Evolutionary conservation across 2,329 filamentous ascomycete species (phyloP), one percentile per base, ranked within the genome.

Genomic region (Monilinia aucupariae): DNA sequence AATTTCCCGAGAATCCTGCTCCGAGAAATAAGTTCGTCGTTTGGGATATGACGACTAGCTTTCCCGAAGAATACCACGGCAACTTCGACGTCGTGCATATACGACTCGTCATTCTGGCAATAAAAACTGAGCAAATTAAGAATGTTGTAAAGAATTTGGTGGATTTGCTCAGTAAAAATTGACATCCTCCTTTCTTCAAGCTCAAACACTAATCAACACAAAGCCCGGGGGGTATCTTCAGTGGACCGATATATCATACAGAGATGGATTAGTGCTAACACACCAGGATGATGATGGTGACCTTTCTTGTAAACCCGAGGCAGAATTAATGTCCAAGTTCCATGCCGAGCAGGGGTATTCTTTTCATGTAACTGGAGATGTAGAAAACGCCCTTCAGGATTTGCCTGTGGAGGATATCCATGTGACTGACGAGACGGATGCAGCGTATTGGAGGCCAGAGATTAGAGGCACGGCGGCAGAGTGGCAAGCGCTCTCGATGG

Each of bases 31-130:
- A 43, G 6, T 43, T 43, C 2, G 52, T 55, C 0, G 4, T 55
- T 9, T 55, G 52, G 52, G 37, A 55, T 30, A 55, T 55, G 37
- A 55, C 52, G 3, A 43, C 25, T 20, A 43, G 17, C 3, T 55
- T 43, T 1, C 52, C 52, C 17, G 20, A 55, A n/a, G 37, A 55
- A 41, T 55, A 43, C 25, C 37, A 55, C 17, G 1, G 37, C 4
- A 55, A 15, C 6, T 55, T 55, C 7, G 52, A 55, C 7, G 52
- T 55, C 22, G 52, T 55, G 37, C 52, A 55, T 15, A 2, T 55
- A 15, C 37, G 52, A 30, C 37, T 55, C 17, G 37, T 55, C 3
- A 9, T 55, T 22, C 52, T 43, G 22, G 52, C 52, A 7, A 3
- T 43, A 4, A 30, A 43, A 30, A 3, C 13, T 22, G 52, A 55